Evolutionary conservation across 2,329 filamentous ascomycete genomes (phyloP).

Genomic region (Daldinia eschscholtzii): DNA sequence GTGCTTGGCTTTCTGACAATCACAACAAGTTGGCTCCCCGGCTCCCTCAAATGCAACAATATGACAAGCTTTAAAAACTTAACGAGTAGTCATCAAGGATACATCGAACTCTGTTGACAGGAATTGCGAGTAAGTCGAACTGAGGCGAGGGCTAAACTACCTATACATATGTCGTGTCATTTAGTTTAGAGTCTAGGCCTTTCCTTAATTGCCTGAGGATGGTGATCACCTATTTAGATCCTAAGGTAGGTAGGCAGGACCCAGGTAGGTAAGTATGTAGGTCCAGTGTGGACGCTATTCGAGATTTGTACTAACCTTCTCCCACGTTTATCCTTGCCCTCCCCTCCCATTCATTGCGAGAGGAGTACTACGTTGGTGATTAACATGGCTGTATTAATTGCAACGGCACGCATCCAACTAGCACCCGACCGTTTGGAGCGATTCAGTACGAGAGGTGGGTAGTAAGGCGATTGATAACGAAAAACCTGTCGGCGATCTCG

Average conservation of each 20-base stretch:
- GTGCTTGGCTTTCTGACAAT: slow-evolving; percentile 27
- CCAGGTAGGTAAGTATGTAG: too few relatives aligned
- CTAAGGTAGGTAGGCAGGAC: too few relatives aligned
- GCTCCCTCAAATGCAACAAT: slow-evolving; percentile 11
- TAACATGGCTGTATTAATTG: slow-evolving; percentile 33
- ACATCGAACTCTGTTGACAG: slow-evolving; percentile 8
- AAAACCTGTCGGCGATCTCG: slow-evolving; percentile 20
- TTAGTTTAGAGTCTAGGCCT: slow-evolving; percentile 27
- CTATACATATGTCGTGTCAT: slow-evolving; percentile 7
- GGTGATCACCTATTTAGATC: background rate
- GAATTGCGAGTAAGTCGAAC: slow-evolving; percentile 5
- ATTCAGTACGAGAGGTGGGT: slow-evolving; percentile 16
- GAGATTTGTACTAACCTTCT: slow-evolving; percentile 20
- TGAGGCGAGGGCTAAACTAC: slow-evolving; percentile 12
- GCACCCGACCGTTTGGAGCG: slow-evolving; percentile 41
- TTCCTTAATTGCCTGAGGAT: background rate
- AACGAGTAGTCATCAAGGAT: slow-evolving; percentile 18
- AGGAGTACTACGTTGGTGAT: slow-evolving; percentile 24
- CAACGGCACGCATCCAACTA: slow-evolving; percentile 32
- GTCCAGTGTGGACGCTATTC: background rate
- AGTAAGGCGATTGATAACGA: slow-evolving; percentile 15
- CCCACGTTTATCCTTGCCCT: slow-evolving; percentile 21
- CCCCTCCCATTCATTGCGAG: background rate
- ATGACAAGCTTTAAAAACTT: slow-evolving; percentile 10
- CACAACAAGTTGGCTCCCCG: slow-evolving; percentile 15